Evolutionary conservation across 805 yeast genomes (phyloP).

Genomic region (Lachancea meyersii): DNA sequence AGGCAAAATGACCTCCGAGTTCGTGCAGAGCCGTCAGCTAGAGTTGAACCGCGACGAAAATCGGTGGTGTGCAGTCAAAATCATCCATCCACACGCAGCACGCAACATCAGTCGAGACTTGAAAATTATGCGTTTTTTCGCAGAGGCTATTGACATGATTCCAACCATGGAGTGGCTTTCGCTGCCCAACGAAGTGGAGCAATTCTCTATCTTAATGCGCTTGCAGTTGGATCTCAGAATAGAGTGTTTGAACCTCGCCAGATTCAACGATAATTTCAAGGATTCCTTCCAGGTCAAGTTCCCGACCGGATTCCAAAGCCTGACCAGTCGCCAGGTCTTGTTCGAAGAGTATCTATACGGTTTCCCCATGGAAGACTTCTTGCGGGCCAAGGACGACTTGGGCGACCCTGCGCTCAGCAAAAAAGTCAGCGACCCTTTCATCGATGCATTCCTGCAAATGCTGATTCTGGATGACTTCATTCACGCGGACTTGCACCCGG

Average conservation of each 20-base stretch:
- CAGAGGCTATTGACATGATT: conserved; percentile 55
- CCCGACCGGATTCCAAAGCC: conserved; percentile 65
- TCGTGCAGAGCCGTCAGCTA: conserved; percentile 32
- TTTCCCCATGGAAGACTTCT: conserved; percentile 67
- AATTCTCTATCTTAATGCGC: conserved; percentile 79
- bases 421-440: conserved; percentile 69
- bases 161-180: conserved; percentile 99
- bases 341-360: conserved; percentile 86
- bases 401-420: conserved; percentile 45
- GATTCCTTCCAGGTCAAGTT: conserved; percentile 58
- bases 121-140: conserved; percentile 76
- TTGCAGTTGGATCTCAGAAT: conserved; percentile 84
- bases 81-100: conserved; percentile 83
- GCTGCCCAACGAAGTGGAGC: conserved; percentile 87
- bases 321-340: conserved; percentile 63
- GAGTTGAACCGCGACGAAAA: conserved; percentile 20
- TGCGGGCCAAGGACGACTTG: conserved; percentile 39
- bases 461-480: conserved; percentile 86
- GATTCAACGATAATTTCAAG: conserved; percentile 64
- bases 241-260: conserved; percentile 74
- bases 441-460: conserved; percentile 92
- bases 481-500: conserved; percentile 96
- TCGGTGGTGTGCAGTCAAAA: conserved; percentile 79
- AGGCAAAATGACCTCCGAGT: conserved; percentile 52
- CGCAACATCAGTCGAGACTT: conserved; percentile 71